phyloP scores from a whole-genome alignment of 768 basidiomycete species.

The Phylloporus scabripes region DNA sequence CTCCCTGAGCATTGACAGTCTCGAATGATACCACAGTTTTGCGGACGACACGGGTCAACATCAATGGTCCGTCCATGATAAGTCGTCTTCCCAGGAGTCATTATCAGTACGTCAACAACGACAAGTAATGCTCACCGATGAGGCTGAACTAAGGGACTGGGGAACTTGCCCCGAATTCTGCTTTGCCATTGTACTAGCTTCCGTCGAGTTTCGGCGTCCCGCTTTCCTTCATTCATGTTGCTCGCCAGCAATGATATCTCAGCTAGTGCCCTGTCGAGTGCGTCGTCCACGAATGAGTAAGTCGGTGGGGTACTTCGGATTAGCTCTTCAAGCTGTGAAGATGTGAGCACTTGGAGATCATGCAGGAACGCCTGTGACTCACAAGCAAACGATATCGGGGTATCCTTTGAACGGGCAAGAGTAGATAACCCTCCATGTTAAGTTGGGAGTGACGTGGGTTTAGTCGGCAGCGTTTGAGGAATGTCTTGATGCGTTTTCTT shows the following conservation, averaged over 20 bases:
- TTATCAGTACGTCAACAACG: background rate
- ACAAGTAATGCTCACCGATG: slow-evolving; percentile 59
- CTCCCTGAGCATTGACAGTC: slow-evolving; percentile 69
- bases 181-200: slow-evolving; percentile 90
- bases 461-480: slow-evolving; percentile 84
- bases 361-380: slow-evolving; percentile 28
- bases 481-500: slow-evolving; percentile 80
- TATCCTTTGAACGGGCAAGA: slow-evolving; percentile 93
- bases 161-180: slow-evolving; percentile 86
- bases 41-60: slow-evolving; percentile 85
- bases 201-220: slow-evolving; percentile 87
- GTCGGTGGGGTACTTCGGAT: slow-evolving; percentile 78
- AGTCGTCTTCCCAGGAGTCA: slow-evolving; percentile 54
- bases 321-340: slow-evolving; percentile 69
- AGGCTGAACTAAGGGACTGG: slow-evolving; percentile 96
- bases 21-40: slow-evolving; percentile 81
- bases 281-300: slow-evolving; percentile 70
- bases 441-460: slow-evolving; percentile 91
- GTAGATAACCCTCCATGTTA: slow-evolving; percentile 87
- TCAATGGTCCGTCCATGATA: slow-evolving; percentile 85
- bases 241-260: slow-evolving; percentile 88
- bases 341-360: background rate
- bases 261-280: slow-evolving; percentile 76
- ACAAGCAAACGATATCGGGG: slow-evolving; percentile 95
- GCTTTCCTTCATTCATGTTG: slow-evolving; percentile 98